Base-by-base conservation (phyloP, 2,329 filamentous ascomycete species). In the Aureobasidium namibiae region DNA sequence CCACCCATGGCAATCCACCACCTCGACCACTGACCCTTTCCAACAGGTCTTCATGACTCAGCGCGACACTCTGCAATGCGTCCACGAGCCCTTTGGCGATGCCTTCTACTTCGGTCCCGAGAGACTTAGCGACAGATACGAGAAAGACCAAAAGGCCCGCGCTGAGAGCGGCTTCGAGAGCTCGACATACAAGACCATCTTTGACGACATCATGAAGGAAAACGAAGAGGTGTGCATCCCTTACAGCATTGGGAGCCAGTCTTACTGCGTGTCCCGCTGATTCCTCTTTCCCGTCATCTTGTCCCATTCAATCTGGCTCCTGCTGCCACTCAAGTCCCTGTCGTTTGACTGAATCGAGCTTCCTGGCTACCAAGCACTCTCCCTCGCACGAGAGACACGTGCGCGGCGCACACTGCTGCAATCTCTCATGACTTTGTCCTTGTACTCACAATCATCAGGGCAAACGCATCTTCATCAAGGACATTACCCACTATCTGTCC, bases 41-140 rank as follows among this genome's bases (percentile, higher is more conserved):
- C 21, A 14, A 41, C 65, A 94, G 89, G 92, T 97, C 65, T 97
- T 99, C 74, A 96, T 97, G 92, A 96, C 92, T 67, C 88, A 90
- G 66, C 83, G 83, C 66, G 87, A 95, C 69, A 85, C 81, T 57
- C 82, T 97, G 61, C 80, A 87, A 67, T 95, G 90, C 71, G 80
- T 94, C 67, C 94, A 97, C 73, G 94, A 99, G 77, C 94, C 94
- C 5, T 97, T 97, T 74, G 92, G 92, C 57, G 94, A 97, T 75
- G 89, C 92, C 62, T 97, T 92, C 72, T 97, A 97, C 77, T 97
- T 88, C 70, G 92, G 94, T 56, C 92, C 92, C 7, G 94, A 99
- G 76, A 83, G 90, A 66, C 80, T 97, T 66, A 86, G 88, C 68
- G 77, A 82, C 56, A 84, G 94, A 67, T 99, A 90, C 70, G 86